A percentile compares a stretch with the other conserved stretches of the same genome.
Conservation (phyloP, 768 basidiomycete genomes). For the Leucocoprinus birnbaumii region DNA sequence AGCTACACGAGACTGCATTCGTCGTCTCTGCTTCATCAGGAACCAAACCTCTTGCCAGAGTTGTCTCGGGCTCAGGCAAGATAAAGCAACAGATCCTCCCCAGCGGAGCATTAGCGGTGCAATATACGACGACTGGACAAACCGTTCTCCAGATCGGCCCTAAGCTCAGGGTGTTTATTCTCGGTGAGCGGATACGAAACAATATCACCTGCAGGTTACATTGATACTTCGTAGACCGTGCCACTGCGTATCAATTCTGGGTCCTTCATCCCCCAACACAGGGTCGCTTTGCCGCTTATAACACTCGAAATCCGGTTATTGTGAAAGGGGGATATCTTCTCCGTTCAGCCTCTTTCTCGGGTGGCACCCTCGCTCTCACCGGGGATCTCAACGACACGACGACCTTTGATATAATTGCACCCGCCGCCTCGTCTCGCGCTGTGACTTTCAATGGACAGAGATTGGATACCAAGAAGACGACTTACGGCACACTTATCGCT, state of each 20-base stretch:
- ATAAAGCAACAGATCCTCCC: conserved; percentile 34
- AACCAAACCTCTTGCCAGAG: conserved; percentile 23
- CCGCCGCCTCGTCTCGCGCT: conserved; percentile 31
- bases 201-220: not conserved
- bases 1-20: conserved; percentile 50
- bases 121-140: conserved; percentile 45
- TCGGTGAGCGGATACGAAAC: conserved; percentile 28
- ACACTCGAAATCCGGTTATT: conserved; percentile 39
- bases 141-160: conserved; percentile 42
- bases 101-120: conserved; percentile 34
- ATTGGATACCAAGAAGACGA: conserved; percentile 30
- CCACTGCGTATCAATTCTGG: conserved; percentile 51
- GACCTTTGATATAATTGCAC: conserved; percentile 46
- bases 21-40: conserved; percentile 23
- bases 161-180: conserved; percentile 36
- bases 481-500: conserved; percentile 39
- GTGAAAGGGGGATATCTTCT: conserved; percentile 48
- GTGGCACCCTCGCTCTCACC: conserved; percentile 34
- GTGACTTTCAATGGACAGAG: conserved; percentile 41
- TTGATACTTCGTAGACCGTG: conserved; percentile 31
- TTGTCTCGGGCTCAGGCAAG: conserved; percentile 31
- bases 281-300: conserved; percentile 33
- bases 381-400: conserved; percentile 44
- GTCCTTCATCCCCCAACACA: conserved; percentile 38
- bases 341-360: conserved; percentile 33